Base-by-base conservation (phyloP, 768 basidiomycete species). In the Macrolepiota albuminosa region DNA sequence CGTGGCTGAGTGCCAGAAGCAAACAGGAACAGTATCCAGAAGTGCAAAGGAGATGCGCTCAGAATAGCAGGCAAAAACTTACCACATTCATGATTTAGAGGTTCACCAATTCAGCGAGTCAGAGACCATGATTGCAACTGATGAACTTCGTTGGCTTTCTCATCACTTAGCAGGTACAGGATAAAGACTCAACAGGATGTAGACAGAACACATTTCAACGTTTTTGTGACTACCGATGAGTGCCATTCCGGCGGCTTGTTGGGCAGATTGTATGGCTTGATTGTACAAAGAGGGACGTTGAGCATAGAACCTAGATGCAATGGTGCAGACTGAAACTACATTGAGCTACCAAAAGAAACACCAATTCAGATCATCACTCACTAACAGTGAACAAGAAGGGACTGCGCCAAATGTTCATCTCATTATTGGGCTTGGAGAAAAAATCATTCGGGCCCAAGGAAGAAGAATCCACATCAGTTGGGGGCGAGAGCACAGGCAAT, bases 331-430 rank as follows among this genome's bases (percentile, higher is more conserved):
- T 91, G 67, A 16, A 33, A 29, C 21, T 29, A 18, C 21, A 18
- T 13, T 64, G 7, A 57, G 42, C 24, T 31, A 29, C 9, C n/a
- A 6, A 21, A 36, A 11, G 7, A 42, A 37, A 29, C 11, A 47
- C 16, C n/a, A 26, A 37, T 18, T 1, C 9, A 31, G 48, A 21
- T 42, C 43, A 21, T 33, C 63, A 84, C 86, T 82, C 66, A 93
- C 91, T 84, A 59, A 93, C 91, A 36, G 95, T 95, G 73, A 96
- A 94, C 40, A 98, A 72, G 77, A 96, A 96, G 3, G 94, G 92
- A 66, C 89, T 92, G 24, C 94, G 84, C 72, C 86, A 85, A 63
- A 86, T 82, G 67, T 79, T 78, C 6, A 74, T 70, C 48, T 76
- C 78, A 7, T 74, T 63, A 29, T 76, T 74, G 47, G 29, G 29